A percentile compares a stretch with the other conserved stretches of the same genome.
phyloP scores from a whole-genome alignment of 805 yeast genomes.

The Kluyveromyces starmeri region DNA sequence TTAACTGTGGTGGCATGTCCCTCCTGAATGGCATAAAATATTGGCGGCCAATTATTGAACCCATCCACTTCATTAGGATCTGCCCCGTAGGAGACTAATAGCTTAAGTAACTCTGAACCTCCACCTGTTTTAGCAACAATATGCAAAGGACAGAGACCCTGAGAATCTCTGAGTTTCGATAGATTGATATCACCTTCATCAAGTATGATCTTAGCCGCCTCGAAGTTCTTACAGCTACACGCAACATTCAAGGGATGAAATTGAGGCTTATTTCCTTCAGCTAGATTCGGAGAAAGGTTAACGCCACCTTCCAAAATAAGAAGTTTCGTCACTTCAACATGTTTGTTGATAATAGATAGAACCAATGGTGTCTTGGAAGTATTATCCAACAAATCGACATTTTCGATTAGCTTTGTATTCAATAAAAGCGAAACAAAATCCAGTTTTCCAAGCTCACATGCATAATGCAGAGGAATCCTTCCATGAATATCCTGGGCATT shows the following conservation, averaged over 20 bases:
- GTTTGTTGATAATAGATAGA: conserved; percentile 64
- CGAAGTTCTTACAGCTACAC: conserved; percentile 72
- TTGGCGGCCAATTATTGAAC: conserved; percentile 88
- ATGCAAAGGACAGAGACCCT: conserved; percentile 82
- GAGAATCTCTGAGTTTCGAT: conserved; percentile 51
- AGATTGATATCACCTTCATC: conserved; percentile 29
- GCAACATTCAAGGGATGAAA: conserved; percentile 79
- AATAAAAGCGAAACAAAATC: conserved; percentile 35
- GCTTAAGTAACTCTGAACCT: conserved; percentile 54
- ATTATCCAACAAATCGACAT: conserved; percentile 44
- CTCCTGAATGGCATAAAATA: conserved; percentile 81
- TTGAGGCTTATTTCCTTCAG: conserved; percentile 45
- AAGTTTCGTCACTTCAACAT: conserved; percentile 41
- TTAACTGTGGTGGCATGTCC: conserved; percentile 68
- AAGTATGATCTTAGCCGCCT: conserved; percentile 57
- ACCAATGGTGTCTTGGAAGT: conserved; percentile 77
- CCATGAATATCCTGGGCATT: conserved; percentile 57
- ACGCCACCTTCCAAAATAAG: conserved; percentile 41
- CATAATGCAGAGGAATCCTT: conserved; percentile 80
- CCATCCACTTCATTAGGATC: conserved; percentile 74
- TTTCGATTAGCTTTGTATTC: conserved; percentile 24
- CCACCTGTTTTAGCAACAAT: conserved; percentile 77
- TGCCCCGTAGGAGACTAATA: conserved; percentile 64
- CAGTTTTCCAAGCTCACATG: conserved; percentile 50
- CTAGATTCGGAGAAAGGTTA: conserved; percentile 38